Evolutionary conservation across 2,329 filamentous ascomycete genomes (phyloP).

Genomic region (Thielaviopsis punctulata): DNA sequence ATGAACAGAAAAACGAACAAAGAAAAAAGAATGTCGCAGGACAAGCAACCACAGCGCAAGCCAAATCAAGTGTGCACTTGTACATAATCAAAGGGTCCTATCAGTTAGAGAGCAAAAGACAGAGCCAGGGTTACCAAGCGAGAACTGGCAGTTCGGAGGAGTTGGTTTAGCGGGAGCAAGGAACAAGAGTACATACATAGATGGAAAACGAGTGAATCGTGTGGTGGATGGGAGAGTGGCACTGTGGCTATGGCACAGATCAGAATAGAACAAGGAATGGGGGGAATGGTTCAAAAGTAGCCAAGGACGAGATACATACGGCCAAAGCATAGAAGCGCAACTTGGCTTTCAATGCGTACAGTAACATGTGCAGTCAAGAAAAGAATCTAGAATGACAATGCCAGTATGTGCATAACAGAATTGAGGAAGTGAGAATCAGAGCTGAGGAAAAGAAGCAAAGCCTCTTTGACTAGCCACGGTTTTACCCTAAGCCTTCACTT

Average conservation of each 20-base stretch:
- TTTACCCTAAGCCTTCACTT: not conserved
- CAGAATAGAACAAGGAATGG: constrained; percentile 1
- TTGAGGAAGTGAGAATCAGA: not conserved
- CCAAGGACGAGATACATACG: not conserved
- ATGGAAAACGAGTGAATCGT: not conserved
- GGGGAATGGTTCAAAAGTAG: not conserved
- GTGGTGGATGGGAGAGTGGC: not conserved
- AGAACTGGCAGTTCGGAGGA: not conserved
- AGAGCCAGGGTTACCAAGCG: not conserved
- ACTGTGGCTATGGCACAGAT: constrained; percentile 7
- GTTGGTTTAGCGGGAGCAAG: not conserved
- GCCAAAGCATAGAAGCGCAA: not conserved
- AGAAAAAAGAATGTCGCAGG: not conserved
- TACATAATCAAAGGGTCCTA: not conserved
- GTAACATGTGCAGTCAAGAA: not conserved
- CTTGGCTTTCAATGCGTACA: constrained; percentile 1
- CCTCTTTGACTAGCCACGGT: not conserved
- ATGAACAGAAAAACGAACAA: not conserved
- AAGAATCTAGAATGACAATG: not conserved
- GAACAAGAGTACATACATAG: not conserved
- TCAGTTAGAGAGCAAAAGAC: not conserved
- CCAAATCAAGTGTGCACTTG: not conserved
- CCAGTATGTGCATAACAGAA: not conserved
- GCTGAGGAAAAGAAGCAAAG: not conserved
- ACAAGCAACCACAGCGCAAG: not conserved